phyloP scores from a whole-genome alignment of 805 yeast species.

The Saccharomycopsis sp. region DNA sequence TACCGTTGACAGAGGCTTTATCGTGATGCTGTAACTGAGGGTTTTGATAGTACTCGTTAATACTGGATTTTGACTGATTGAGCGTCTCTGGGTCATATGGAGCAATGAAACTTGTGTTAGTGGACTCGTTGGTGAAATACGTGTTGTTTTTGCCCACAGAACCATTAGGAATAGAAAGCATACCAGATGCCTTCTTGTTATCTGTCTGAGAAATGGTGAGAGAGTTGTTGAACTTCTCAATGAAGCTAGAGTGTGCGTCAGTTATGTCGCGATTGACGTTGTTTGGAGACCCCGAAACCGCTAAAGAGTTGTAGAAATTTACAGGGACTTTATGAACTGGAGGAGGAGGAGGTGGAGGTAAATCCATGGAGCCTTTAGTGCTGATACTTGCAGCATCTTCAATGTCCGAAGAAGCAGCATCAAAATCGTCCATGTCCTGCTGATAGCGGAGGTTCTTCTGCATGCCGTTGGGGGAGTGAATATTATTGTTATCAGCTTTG shows the following conservation, averaged over 20 bases:
- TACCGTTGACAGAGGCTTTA: neutral
- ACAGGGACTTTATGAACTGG: constrained; percentile 18
- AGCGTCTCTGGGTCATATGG: constrained; percentile 30
- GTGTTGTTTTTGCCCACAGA: neutral
- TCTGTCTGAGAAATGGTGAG: neutral
- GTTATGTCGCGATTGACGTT: neutral
- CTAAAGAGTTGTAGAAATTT: constrained; percentile 1
- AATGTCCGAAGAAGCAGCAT: neutral
- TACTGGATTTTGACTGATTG: constrained; percentile 25
- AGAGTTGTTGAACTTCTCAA: neutral
- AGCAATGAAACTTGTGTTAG: constrained; percentile 22
- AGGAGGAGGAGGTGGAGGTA: constrained; percentile 21
- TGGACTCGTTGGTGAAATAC: neutral
- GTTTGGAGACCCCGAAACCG: neutral
- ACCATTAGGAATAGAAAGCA: neutral
- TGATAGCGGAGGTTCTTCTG: neutral
- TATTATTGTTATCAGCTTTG: constrained; percentile 8
- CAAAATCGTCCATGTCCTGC: neutral
- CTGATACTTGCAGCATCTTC: constrained; percentile 1
- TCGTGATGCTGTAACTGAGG: neutral
- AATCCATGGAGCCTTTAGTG: neutral
- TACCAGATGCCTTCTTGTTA: neutral
- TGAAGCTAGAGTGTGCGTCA: neutral
- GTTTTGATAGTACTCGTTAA: constrained; percentile 2
- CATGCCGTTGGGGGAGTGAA: neutral